Percentiles rank a stretch among this genome's conserved stretches.
phyloP scores from a whole-genome alignment of 768 basidiomycete genomes.

The Gymnopilus junonius region DNA sequence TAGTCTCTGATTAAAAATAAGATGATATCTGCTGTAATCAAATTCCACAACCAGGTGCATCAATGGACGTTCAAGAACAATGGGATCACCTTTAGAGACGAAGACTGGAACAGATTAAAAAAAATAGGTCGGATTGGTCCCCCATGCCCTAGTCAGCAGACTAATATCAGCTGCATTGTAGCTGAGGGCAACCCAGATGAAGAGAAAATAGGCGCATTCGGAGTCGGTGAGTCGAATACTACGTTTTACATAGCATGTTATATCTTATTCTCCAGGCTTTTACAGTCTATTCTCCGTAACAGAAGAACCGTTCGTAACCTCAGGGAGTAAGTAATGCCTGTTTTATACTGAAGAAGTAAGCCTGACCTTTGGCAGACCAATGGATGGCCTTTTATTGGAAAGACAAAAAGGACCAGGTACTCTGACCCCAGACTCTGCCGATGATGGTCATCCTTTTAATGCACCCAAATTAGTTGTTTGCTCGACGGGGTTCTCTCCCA shows the following conservation, averaged over 20 bases:
- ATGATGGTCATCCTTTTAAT: not conserved
- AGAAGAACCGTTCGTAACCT: slow-evolving; percentile 82
- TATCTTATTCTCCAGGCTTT: slow-evolving; percentile 33
- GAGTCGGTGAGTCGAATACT: slow-evolving; percentile 59
- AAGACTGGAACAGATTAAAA: slow-evolving; percentile 89
- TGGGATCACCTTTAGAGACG: slow-evolving; percentile 78
- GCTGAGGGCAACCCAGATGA: slow-evolving; percentile 96
- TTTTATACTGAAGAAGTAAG: slow-evolving; percentile 20
- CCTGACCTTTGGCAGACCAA: slow-evolving; percentile 50
- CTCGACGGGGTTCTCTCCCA: slow-evolving; percentile 73
- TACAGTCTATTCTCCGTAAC: slow-evolving; percentile 85
- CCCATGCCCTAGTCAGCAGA: not conserved
- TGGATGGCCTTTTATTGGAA: slow-evolving; percentile 99
- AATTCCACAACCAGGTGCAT: slow-evolving; percentile 51
- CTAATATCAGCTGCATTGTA: slow-evolving; percentile 24
- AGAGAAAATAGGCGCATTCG: slow-evolving; percentile 95
- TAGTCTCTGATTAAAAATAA: slow-evolving; percentile 24
- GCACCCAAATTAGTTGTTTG: slow-evolving; percentile 63
- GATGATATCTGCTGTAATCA: not conserved
- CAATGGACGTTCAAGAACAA: slow-evolving; percentile 91
- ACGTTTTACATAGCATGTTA: not conserved
- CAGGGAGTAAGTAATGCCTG: slow-evolving; percentile 56
- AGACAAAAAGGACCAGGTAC: slow-evolving; percentile 85
- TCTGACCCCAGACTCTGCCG: not conserved
- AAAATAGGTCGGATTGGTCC: slow-evolving; percentile 67